Percentiles rank a stretch among this genome's conserved stretches.
phyloP scores from a whole-genome alignment of 176 grass and related monocot species.

The Triticum aestivum region IWGSC_CS_RefSeq_v2.1 NC_057806.1:413580629-413581128 shows the following conservation, averaged over 20 bases:
- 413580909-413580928: slow-evolving; percentile 63
- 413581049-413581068: slow-evolving; percentile 44
- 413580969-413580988: slow-evolving; percentile 51
- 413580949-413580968: slow-evolving; percentile 74
- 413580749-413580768: background rate
- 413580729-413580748: background rate
- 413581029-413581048: background rate
- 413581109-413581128: slow-evolving; percentile 87
- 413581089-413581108: slow-evolving; percentile 99
- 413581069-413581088: slow-evolving; percentile 74
- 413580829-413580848: background rate
- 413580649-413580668: slow-evolving; percentile 42
- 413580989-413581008: slow-evolving; percentile 61
- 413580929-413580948: slow-evolving; percentile 58
- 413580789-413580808: background rate
- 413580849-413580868: slow-evolving; percentile 66
- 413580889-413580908: slow-evolving; percentile 63
- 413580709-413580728: slow-evolving; percentile 16
- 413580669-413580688: slow-evolving; percentile 21
- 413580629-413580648: background rate
- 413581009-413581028: slow-evolving; percentile 62
- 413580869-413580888: slow-evolving; percentile 79
- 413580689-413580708: background rate
- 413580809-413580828: background rate
- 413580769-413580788: background rate